Percentiles rank a stretch among this genome's conserved stretches.
Evolutionary conservation across 768 basidiomycete genomes (phyloP).

Genomic region (Xanthoconium stramineum): DNA sequence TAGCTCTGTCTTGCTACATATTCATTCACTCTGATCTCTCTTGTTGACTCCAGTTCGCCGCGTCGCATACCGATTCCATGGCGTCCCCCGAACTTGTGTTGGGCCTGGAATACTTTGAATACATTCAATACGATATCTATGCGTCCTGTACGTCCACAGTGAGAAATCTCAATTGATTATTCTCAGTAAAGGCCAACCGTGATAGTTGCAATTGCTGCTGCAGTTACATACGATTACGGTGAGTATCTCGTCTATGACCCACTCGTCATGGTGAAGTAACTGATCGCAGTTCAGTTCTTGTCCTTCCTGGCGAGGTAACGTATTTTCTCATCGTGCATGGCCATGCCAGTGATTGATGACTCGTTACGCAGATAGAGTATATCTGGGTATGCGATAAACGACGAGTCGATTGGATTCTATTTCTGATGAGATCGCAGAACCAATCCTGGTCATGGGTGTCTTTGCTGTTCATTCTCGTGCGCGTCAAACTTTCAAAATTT

Average conservation of each 20-base stretch:
- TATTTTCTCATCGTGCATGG: too few species aligned
- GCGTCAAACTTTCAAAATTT: neutral
- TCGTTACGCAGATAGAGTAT: constrained; percentile 6
- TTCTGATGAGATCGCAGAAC: constrained; percentile 2
- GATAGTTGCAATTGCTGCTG: neutral
- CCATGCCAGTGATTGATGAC: too few species aligned
- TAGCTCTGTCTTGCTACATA: too few species aligned
- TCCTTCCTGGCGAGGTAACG: constrained; percentile 7
- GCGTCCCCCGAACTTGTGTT: too few species aligned
- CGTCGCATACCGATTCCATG: too few species aligned
- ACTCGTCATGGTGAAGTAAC: neutral
- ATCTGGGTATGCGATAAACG: constrained; percentile 9
- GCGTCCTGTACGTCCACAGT: neutral
- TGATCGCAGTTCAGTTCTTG: constrained; percentile 2
- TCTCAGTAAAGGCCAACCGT: neutral
- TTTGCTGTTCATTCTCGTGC: constrained; percentile 7
- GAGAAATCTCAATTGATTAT: neutral
- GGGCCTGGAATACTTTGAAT: too few species aligned
- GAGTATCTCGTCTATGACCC: neutral
- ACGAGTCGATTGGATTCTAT: neutral
- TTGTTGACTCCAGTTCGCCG: too few species aligned
- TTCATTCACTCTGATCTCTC: too few species aligned
- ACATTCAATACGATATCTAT: neutral
- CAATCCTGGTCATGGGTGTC: constrained; percentile 11
- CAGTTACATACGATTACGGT: constrained; percentile 4